Evolutionary conservation across 768 basidiomycete genomes (phyloP), one percentile per base, ranked within the genome.

Genomic region (Suillus subluteus): DNA sequence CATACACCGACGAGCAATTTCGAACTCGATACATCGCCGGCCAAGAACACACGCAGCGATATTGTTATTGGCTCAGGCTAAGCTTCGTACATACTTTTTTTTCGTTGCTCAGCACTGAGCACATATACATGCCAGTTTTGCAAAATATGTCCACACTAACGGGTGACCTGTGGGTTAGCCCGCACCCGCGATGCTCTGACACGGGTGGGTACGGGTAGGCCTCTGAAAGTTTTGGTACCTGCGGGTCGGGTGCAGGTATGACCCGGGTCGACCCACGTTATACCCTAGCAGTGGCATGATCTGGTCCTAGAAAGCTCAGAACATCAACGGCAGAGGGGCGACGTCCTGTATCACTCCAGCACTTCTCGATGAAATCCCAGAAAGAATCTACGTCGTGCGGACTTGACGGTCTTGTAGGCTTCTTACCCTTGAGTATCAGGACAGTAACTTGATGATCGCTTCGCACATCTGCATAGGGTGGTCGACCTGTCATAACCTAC

Each of bases 361-460:
- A 77, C 21, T 37, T 2, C 62, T 71, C 9, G 1, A 77, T 35
- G 21, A 75, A 75, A 4, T 44, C 5, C 74, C 74, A 75, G 32
- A 75, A 30, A 43, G 15, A 62, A 1, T 75, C 67, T 1, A 74
- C 67, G 26, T 77, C 75, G 23, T 1, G 65, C 6, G n/a, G 30
- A 21, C 76, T 35, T 62, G 8, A 13, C 0, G 35, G 37, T 72
- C 72, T 41, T 66, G 66, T 30, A 30, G 69, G 76, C 13, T 15
- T 41, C 2, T 11, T 0, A 2, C 69, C 69, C 15, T 62, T 41
- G 4, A 69, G 62, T 23, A 75, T 55, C 72, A 69, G 68, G 11
- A 75, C 65, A 54, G 74, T 68, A 8, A 75, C 74, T 68, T 75
- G 66, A 15, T 69, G 71, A 2, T 58, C 68, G 32, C 73, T 70